Evolutionary conservation across 257 asterid genomes (phyloP).

Genomic region (Solanum ossicruentum): DNA sequence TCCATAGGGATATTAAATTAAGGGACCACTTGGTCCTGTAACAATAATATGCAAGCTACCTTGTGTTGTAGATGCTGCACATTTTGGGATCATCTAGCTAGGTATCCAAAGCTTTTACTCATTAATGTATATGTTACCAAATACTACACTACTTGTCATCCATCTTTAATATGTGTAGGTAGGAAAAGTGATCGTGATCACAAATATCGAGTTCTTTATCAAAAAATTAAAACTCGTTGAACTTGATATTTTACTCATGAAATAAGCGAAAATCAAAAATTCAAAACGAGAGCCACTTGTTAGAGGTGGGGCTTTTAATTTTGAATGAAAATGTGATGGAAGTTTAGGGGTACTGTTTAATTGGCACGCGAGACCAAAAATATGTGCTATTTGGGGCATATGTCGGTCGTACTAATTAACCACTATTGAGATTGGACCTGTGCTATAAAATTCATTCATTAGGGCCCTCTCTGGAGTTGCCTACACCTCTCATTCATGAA

Average conservation of each 20-base stretch:
- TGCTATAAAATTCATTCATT: neutral
- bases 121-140: neutral
- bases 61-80: neutral
- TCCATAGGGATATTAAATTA: neutral
- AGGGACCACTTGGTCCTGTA: neutral
- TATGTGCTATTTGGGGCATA: neutral
- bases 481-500: neutral
- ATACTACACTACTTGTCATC: too few species aligned
- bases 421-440: neutral
- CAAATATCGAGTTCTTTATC: neutral
- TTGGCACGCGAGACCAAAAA: constrained; percentile 8
- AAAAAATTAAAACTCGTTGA: neutral
- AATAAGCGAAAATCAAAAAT: neutral
- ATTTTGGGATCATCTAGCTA: neutral
- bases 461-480: neutral
- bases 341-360: neutral
- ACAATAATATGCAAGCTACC: neutral
- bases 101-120: neutral
- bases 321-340: neutral
- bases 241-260: neutral
- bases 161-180: too few species aligned
- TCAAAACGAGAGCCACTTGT: neutral
- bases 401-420: neutral
- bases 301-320: neutral
- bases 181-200: neutral